Evolutionary conservation across 2,329 filamentous ascomycete genomes (phyloP).

Genomic region (Aspergillus bombycis): DNA sequence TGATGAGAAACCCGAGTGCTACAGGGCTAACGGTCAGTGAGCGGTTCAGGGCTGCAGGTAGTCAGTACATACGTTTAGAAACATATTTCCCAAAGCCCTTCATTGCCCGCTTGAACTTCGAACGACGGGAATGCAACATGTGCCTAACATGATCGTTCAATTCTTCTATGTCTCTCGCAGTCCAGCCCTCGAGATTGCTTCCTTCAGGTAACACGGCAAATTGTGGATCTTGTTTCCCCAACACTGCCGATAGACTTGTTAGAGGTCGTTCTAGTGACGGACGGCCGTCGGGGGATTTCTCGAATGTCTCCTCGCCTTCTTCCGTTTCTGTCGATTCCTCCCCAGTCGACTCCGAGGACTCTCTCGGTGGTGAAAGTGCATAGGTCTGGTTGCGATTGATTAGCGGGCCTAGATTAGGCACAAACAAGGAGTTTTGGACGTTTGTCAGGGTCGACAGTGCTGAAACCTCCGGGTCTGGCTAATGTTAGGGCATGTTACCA

Average conservation of each 20-base stretch:
- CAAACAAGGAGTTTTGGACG: constrained; percentile 85
- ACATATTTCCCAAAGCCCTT: constrained; percentile 82
- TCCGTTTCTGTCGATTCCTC: constrained; percentile 29
- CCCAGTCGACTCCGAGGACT: constrained; percentile 32
- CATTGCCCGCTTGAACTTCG: constrained; percentile 77
- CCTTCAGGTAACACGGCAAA: constrained; percentile 82
- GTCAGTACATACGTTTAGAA: constrained; percentile 57
- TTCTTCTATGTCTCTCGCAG: constrained; percentile 70
- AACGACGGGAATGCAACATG: constrained; percentile 80
- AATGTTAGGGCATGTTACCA: background rate
- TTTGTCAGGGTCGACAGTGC: constrained; percentile 84
- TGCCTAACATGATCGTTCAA: constrained; percentile 86
- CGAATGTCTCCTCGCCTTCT: constrained; percentile 28
- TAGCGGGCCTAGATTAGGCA: constrained; percentile 76
- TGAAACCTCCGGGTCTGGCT: constrained; percentile 76
- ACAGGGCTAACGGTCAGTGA: constrained; percentile 2
- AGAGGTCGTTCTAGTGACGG: constrained; percentile 38
- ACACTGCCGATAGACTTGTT: constrained; percentile 66
- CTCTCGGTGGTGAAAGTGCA: constrained; percentile 61
- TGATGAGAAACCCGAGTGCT: constrained; percentile 81
- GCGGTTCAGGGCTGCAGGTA: background rate
- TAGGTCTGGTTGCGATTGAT: constrained; percentile 81
- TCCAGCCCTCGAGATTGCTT: constrained; percentile 73
- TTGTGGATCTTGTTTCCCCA: constrained; percentile 70
- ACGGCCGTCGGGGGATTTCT: constrained; percentile 27